Evolutionary conservation across 2,329 filamentous ascomycete genomes (phyloP).

Genomic region (Nemania sp.): DNA sequence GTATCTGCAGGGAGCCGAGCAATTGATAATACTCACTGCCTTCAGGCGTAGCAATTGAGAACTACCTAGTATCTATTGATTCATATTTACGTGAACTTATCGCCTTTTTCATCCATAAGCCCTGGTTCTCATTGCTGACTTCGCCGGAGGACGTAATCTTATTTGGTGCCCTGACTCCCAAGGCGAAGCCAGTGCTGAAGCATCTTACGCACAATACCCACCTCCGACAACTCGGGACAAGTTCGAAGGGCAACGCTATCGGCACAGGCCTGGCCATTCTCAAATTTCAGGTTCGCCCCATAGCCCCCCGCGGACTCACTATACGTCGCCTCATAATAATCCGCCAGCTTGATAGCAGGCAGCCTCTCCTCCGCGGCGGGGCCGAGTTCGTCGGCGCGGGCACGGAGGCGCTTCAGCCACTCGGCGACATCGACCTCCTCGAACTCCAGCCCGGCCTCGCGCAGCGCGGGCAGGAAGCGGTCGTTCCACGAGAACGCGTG

Average conservation of each 20-base stretch:
- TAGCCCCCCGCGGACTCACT: constrained; percentile 26
- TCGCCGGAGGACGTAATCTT: background rate
- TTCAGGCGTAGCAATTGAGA: no score
- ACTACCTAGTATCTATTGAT: background rate
- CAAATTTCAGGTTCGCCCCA: constrained; percentile 37
- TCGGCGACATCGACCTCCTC: constrained; percentile 49
- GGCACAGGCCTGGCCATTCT: constrained; percentile 39
- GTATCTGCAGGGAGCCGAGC: no score
- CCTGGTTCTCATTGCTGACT: background rate
- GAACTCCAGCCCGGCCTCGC: constrained; percentile 51
- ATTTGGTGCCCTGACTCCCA: background rate
- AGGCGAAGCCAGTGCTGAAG: constrained; percentile 43
- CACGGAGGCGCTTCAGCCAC: constrained; percentile 51
- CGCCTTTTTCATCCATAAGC: background rate
- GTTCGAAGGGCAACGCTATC: constrained; percentile 44
- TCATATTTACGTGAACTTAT: background rate
- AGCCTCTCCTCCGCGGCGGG: constrained; percentile 43
- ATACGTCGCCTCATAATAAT: constrained; percentile 46
- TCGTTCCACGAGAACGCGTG: constrained; percentile 54
- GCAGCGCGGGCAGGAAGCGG: constrained; percentile 48
- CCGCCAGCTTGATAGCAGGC: constrained; percentile 45
- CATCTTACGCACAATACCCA: constrained; percentile 47
- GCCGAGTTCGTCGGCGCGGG: constrained; percentile 43
- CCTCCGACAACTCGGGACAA: constrained; percentile 44
- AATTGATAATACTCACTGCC: no score